These are phyloP conservation scores for Skeletonema potamos DNA, from an alignment of 108 stramenopile species.

Conservation along the genomic window DNA sequence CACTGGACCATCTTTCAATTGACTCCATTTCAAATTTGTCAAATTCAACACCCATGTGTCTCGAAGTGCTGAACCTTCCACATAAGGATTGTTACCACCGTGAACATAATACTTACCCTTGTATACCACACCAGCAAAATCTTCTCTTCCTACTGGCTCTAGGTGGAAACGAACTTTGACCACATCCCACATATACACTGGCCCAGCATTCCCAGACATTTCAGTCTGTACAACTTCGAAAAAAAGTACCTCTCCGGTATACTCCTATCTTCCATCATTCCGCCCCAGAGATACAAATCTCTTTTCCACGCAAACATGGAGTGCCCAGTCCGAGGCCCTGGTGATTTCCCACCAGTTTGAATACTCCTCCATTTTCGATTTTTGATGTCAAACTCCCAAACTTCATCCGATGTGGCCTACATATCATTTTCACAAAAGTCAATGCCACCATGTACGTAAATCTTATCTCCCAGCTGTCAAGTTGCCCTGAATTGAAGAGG, in stretches of 20 bases:
- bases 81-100: not conserved
- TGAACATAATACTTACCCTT: slow-evolving; percentile 21
- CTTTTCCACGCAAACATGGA: slow-evolving; percentile 9
- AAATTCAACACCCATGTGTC: slow-evolving; percentile 9
- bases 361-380: slow-evolving; percentile 23
- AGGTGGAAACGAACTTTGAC: slow-evolving; percentile 1
- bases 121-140: slow-evolving; percentile 15
- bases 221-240: slow-evolving; percentile 2
- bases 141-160: slow-evolving; percentile 1
- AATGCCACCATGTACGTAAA: slow-evolving; percentile 17
- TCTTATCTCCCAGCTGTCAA: slow-evolving; percentile 10
- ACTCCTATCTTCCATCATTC: not conserved
- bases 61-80: not conserved
- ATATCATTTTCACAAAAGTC: not conserved
- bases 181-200: not conserved
- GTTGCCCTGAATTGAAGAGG: not conserved
- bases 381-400: slow-evolving; percentile 38
- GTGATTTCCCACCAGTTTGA: slow-evolving; percentile 2
- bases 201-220: not conserved
- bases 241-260: not conserved
- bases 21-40: slow-evolving; percentile 4
- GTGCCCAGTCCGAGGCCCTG: slow-evolving; percentile 22
- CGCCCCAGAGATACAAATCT: slow-evolving; percentile 16
- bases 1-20: slow-evolving; percentile 2
- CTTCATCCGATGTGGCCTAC: not conserved